Percentiles rank a stretch among this genome's conserved stretches.
Evolutionary conservation across 352 stramenopile species (phyloP).

Genomic region (Peronospora farinosa): DNA sequence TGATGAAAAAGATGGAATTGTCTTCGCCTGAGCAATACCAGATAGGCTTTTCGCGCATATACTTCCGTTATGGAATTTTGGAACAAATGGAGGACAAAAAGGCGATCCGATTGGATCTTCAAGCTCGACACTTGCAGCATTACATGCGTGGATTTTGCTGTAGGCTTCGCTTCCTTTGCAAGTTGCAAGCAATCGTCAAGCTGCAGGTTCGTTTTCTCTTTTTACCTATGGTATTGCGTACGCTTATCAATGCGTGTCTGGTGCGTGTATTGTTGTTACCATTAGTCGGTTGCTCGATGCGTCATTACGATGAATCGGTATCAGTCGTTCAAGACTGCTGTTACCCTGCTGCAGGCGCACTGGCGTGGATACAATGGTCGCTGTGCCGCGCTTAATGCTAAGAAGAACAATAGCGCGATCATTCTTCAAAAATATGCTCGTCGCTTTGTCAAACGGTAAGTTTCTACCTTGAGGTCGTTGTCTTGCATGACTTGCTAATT

Average conservation of each 20-base stretch:
- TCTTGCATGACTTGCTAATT: slow-evolving; percentile 1
- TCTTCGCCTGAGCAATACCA: slow-evolving; percentile 72
- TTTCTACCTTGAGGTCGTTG: neutral
- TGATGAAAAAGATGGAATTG: slow-evolving; percentile 61
- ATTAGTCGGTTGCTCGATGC: slow-evolving; percentile 73
- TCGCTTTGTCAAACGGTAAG: slow-evolving; percentile 54
- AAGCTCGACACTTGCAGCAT: slow-evolving; percentile 62
- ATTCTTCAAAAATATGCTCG: slow-evolving; percentile 62
- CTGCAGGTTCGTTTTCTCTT: slow-evolving; percentile 40
- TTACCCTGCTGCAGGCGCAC: slow-evolving; percentile 61
- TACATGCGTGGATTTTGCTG: slow-evolving; percentile 64
- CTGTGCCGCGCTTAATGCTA: slow-evolving; percentile 39
- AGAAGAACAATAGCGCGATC: slow-evolving; percentile 53
- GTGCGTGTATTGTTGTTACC: slow-evolving; percentile 3
- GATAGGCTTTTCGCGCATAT: slow-evolving; percentile 68
- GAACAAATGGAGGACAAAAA: slow-evolving; percentile 78
- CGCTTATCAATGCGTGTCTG: slow-evolving; percentile 5
- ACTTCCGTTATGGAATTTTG: slow-evolving; percentile 74
- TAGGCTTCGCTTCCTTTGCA: slow-evolving; percentile 57
- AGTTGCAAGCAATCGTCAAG: slow-evolving; percentile 66
- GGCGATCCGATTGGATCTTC: slow-evolving; percentile 39
- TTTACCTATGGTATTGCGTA: neutral
- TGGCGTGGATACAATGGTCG: slow-evolving; percentile 72
- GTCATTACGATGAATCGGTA: slow-evolving; percentile 75
- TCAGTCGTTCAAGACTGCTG: slow-evolving; percentile 45